Evolutionary conservation across 2,329 filamentous ascomycete genomes (phyloP).

Genomic region (Fusarium sp.): DNA sequence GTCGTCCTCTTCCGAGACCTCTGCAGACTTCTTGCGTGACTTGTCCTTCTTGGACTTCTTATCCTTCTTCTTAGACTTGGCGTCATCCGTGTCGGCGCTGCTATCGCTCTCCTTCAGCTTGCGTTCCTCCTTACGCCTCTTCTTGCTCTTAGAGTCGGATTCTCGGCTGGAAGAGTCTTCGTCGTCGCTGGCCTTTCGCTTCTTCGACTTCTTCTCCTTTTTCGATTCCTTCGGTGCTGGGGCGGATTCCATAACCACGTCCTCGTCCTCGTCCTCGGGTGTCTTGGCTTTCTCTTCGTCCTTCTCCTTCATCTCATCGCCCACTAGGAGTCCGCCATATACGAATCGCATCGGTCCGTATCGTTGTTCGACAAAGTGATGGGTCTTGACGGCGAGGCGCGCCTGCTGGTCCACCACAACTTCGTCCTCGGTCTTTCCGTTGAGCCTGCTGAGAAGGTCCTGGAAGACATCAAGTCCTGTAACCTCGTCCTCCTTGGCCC

Average conservation of each 20-base stretch:
- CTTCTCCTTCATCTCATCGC: conserved; percentile 60
- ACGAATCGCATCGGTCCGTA: conserved; percentile 88
- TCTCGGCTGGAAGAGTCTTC: conserved; percentile 44
- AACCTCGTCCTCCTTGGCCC: conserved; percentile 75
- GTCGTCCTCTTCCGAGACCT: conserved; percentile 37
- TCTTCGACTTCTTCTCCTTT: conserved; percentile 59
- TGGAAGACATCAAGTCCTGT: conserved; percentile 89
- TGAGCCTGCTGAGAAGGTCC: conserved; percentile 84
- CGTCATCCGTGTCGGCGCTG: conserved; percentile 24
- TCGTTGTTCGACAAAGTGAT: conserved; percentile 75
- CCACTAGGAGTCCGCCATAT: conserved; percentile 75
- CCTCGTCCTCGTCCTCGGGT: conserved; percentile 33
- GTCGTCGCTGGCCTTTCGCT: conserved; percentile 56
- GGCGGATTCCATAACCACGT: conserved; percentile 37
- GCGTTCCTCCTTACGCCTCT: conserved; percentile 49
- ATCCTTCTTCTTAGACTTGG: conserved; percentile 46
- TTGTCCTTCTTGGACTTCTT: conserved; percentile 56
- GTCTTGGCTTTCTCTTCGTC: conserved; percentile 31
- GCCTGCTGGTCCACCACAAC: conserved; percentile 73
- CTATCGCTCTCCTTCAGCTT: conserved; percentile 46
- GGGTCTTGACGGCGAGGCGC: conserved; percentile 73
- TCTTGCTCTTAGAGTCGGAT: conserved; percentile 49
- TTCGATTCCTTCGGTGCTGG: conserved; percentile 44
- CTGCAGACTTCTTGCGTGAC: conserved; percentile 39
- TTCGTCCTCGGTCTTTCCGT: conserved; percentile 81